Evolutionary conservation across 2,329 filamentous ascomycete genomes (phyloP).

Genomic region (Xylariaceae sp.): DNA sequence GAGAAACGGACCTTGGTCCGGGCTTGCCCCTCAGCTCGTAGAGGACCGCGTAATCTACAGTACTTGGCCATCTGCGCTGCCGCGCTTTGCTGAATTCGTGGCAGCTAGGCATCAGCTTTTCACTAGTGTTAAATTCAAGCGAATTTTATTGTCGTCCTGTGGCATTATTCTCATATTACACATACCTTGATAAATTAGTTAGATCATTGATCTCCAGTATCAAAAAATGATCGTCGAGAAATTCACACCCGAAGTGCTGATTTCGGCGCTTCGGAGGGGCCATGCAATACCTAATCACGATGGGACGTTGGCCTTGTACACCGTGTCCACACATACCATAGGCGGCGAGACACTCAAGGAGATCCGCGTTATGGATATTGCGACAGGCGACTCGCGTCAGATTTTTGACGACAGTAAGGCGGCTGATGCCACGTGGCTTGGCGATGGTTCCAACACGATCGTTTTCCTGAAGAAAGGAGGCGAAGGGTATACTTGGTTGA

Average conservation of each 20-base stretch:
- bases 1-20: not conserved
- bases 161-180: not conserved
- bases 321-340: conserved; percentile 41
- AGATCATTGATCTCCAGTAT: not conserved
- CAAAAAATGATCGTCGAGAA: conserved; percentile 23
- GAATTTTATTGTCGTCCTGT: not conserved
- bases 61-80: conserved; percentile 13
- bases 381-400: conserved; percentile 31
- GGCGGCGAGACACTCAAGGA: conserved; percentile 36
- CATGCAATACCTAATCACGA: conserved; percentile 45
- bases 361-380: conserved; percentile 40
- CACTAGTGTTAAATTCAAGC: not conserved
- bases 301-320: conserved; percentile 46
- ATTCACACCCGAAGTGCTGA: conserved; percentile 39
- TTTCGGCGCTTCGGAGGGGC: conserved; percentile 35
- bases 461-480: conserved; percentile 37
- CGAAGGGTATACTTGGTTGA: conserved; percentile 38
- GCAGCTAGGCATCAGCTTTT: not conserved
- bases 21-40: conserved; percentile 4
- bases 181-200: not conserved
- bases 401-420: conserved; percentile 34
- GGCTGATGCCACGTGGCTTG: conserved; percentile 43
- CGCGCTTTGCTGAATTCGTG: not conserved
- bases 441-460: conserved; percentile 34
- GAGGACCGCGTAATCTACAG: conserved; percentile 20